phyloP scores from a whole-genome alignment of 2,329 filamentous ascomycete species.

The Penicillium freii region DNA sequence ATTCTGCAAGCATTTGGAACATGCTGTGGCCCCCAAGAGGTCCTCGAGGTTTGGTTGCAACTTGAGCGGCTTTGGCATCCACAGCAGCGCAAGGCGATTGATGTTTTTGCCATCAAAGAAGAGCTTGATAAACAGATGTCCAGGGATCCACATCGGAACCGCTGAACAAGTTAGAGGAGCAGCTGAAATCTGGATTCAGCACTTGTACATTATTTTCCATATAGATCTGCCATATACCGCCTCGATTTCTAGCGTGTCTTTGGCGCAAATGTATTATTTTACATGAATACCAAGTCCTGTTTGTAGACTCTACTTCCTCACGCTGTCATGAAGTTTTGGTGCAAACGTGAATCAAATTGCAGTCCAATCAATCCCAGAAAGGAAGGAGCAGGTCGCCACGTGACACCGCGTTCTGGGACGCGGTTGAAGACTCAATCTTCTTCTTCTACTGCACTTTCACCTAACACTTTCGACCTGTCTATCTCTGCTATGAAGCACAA shows the following conservation, averaged over 20 bases:
- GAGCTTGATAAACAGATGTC: slow-evolving; percentile 39
- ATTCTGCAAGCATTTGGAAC: slow-evolving; percentile 42
- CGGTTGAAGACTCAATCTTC: background rate
- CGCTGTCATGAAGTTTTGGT: background rate
- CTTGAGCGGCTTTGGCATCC: slow-evolving; percentile 44
- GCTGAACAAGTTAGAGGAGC: slow-evolving; percentile 10
- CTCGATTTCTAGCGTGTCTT: slow-evolving; percentile 17
- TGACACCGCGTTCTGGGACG: slow-evolving; percentile 24
- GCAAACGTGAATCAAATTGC: background rate
- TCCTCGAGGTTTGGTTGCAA: slow-evolving; percentile 40
- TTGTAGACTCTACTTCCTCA: background rate
- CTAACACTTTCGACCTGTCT: background rate
- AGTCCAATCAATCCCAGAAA: slow-evolving; percentile 1
- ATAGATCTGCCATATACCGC: slow-evolving; percentile 22
- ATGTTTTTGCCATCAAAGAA: slow-evolving; percentile 38
- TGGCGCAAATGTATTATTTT: slow-evolving; percentile 2
- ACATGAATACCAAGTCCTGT: background rate
- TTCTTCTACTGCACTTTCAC: background rate
- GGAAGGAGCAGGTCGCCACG: slow-evolving; percentile 21
- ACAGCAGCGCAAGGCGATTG: slow-evolving; percentile 34
- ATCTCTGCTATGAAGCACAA: slow-evolving; percentile 25
- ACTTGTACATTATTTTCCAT: slow-evolving; percentile 31
- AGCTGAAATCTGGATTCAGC: slow-evolving; percentile 6
- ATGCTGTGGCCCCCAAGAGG: slow-evolving; percentile 37
- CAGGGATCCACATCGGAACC: slow-evolving; percentile 12